Conservation (phyloP, 495 filamentous ascomycete species). For the Trypethelium eluteriae region DNA sequence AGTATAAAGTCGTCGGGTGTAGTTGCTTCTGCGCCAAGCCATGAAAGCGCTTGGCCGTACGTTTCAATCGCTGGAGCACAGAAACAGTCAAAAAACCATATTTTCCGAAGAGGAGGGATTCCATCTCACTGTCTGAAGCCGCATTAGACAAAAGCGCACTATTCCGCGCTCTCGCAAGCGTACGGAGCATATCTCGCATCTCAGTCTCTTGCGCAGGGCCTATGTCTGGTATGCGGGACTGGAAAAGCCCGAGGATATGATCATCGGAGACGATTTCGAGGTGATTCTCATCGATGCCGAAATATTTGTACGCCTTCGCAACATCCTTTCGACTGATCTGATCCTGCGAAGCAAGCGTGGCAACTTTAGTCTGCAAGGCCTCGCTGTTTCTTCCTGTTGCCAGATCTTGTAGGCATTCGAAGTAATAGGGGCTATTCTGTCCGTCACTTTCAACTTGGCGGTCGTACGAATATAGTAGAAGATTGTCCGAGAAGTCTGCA, state of each 20-base stretch:
- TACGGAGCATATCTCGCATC: conserved; percentile 46
- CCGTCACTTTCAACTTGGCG: conserved; percentile 37
- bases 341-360: conserved; percentile 38
- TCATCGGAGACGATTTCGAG: conserved; percentile 44
- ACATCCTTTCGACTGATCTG: conserved; percentile 38
- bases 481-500: conserved; percentile 44
- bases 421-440: conserved; percentile 40
- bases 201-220: conserved; percentile 42
- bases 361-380: conserved; percentile 35
- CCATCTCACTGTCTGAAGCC: conserved; percentile 46
- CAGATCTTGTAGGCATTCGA: conserved; percentile 43
- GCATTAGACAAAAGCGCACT: conserved; percentile 50
- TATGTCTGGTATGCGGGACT: conserved; percentile 43
- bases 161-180: conserved; percentile 46
- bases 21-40: conserved; percentile 44
- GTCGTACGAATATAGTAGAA: conserved; percentile 44
- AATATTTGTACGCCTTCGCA: conserved; percentile 45
- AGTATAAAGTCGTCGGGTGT: conserved; percentile 54
- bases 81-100: neutral
- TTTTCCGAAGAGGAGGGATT: neutral
- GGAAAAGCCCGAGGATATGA: conserved; percentile 51
- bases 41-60: conserved; percentile 54
- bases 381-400: conserved; percentile 38
- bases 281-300: conserved; percentile 39
- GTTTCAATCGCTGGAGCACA: conserved; percentile 44